Evolutionary conservation across 164 flowering plant genomes (phyloP), one percentile per base, ranked within the genome.

Genomic region (Annona cherimola): DNA sequence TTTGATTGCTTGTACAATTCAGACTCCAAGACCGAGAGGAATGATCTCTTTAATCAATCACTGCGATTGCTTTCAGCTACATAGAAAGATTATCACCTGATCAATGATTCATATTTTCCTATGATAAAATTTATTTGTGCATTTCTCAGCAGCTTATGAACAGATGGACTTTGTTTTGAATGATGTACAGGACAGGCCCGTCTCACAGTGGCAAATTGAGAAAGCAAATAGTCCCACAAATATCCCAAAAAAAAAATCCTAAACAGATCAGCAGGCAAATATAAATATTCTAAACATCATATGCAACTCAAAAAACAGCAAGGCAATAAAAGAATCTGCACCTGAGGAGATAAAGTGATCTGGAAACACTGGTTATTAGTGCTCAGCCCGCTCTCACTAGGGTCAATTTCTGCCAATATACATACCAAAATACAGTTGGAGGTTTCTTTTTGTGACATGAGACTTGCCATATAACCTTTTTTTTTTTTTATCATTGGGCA

Each of bases 351-450:
- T 26, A 95, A 19, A 14, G 83, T 88, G 71, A 95, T 84, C 70
- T 88, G 96, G 79, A 89, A 96, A 81, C 99, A 91, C 18, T 86
- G 81, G 26, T 83, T 87, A 1, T 89, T 83, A 74, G 98, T 90
- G 69, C 71, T 81, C 46, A 95, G 72, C 45, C 98, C 99, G 81
- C 94, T 91, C 76, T 91, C 97, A 73, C 83, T 74, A 14, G 93
- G 77, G 75, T 89, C 90, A 77, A 91, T 93, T 84, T 96, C 99
- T 96, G 83, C 14, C n/a, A 75, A 61, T 44, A 71, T 76, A 69
- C 35, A 74, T 39, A 40, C 57, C 8, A 50, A 50, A 50, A 16
- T 16, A 50, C 14, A 16, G 57, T 11, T 8, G 8, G 57, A 6
- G 14, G 14, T 50, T 50, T 50, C 57, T 0, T 9, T 50, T 42